Conservation (phyloP, 2,329 filamentous ascomycete genomes). For the Apiospora marii region DNA sequence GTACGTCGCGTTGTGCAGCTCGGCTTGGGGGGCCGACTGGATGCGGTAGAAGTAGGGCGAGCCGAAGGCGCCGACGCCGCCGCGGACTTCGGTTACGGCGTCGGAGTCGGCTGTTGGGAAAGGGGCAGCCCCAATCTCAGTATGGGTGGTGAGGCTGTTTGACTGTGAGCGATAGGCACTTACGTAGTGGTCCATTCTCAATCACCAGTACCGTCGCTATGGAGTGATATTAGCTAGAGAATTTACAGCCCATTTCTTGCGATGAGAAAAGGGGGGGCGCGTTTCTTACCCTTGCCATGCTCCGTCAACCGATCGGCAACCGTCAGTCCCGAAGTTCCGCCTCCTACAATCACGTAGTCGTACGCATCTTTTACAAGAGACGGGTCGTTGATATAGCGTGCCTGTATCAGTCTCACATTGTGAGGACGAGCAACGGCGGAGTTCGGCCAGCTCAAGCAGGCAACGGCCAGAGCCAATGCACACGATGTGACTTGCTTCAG, state of each 20-base stretch:
- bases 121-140: background rate
- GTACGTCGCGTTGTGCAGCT: slow-evolving; percentile 38
- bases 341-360: slow-evolving; percentile 34
- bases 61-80: background rate
- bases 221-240: background rate
- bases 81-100: slow-evolving; percentile 1
- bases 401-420: background rate
- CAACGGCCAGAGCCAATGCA: background rate
- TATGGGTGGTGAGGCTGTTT: no score
- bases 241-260: background rate
- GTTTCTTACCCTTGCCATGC: slow-evolving; percentile 7
- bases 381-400: background rate
- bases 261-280: background rate
- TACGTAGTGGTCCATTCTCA: slow-evolving; percentile 24
- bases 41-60: slow-evolving; percentile 27
- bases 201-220: slow-evolving; percentile 31
- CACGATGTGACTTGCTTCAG: background rate
- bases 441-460: background rate
- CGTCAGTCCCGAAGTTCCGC: slow-evolving; percentile 31
- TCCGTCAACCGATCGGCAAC: slow-evolving; percentile 33
- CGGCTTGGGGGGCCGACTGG: slow-evolving; percentile 28
- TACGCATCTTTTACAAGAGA: slow-evolving; percentile 28
- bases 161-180: background rate
- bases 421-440: background rate
- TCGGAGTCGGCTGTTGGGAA: background rate